Conservation (phyloP, 1,139 yeast species). For the Saccharomyces hybrid region DNA sequence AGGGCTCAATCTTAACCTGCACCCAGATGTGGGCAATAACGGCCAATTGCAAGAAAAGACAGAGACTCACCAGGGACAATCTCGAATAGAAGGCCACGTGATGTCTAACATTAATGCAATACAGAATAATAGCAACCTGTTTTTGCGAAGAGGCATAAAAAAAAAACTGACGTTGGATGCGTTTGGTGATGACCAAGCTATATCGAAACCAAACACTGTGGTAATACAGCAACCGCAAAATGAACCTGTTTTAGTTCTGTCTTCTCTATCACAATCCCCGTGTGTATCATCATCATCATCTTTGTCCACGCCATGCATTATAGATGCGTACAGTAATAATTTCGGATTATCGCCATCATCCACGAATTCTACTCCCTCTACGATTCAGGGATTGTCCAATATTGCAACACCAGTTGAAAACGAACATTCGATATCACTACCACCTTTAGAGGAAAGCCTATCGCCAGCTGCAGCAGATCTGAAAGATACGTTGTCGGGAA, state of each 20-base stretch:
- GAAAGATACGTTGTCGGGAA: neutral
- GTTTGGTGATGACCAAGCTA: neutral
- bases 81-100: conserved; percentile 2
- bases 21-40: neutral
- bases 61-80: neutral
- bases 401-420: neutral
- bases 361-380: neutral
- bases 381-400: neutral
- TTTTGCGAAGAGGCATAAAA: conserved; percentile 8
- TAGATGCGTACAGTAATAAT: neutral
- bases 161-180: conserved; percentile 7
- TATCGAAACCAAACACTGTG: neutral
- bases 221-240: neutral
- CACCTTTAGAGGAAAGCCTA: neutral
- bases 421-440: neutral
- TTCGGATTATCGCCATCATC: neutral
- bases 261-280: neutral
- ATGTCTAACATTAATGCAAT: neutral
- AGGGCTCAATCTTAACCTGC: conserved; percentile 46
- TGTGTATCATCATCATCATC: neutral
- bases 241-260: neutral
- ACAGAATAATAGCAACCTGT: conserved; percentile 1
- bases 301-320: neutral
- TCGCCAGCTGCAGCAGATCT: neutral
- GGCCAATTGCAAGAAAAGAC: neutral